phyloP scores from a whole-genome alignment of 371 early-diverging fungal species.

The Mucor sp. region DNA sequence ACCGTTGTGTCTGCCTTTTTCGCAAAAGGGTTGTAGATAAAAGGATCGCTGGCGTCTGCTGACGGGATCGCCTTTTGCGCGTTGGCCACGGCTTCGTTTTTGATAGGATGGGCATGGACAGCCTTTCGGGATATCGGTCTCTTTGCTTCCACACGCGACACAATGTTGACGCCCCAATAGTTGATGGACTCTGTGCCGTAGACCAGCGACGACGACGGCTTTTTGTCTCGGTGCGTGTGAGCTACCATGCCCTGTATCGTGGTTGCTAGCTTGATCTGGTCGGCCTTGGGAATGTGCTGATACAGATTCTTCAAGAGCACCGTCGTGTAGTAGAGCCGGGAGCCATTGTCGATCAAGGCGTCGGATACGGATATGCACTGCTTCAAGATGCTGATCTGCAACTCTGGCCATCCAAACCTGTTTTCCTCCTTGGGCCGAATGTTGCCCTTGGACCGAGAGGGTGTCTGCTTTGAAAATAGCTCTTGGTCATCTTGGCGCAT shows the following conservation, averaged over 20 bases:
- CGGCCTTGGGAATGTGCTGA: conserved; percentile 61
- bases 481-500: conserved; percentile 20
- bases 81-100: conserved; percentile 3
- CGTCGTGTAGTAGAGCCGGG: conserved; percentile 65
- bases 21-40: conserved; percentile 79
- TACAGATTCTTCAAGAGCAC: conserved; percentile 68
- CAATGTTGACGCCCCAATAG: conserved; percentile 55
- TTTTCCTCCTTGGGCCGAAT: background rate
- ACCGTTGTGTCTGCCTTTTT: conserved; percentile 51
- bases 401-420: conserved; percentile 72
- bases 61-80: background rate
- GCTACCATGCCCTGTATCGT: conserved; percentile 58
- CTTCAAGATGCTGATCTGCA: conserved; percentile 77
- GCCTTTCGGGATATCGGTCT: conserved; percentile 47
- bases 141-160: conserved; percentile 39
- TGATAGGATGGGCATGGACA: conserved; percentile 21
- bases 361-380: conserved; percentile 78
- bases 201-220: background rate
- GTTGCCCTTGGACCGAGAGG: background rate
- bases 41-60: conserved; percentile 51
- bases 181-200: conserved; percentile 26
- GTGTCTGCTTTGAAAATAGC: background rate
- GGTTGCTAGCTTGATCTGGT: conserved; percentile 70
- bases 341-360: conserved; percentile 65
- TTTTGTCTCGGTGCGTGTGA: background rate